phyloP scores from a whole-genome alignment of 1,139 yeast species.

The Groenewaldozyma auringiensis region DNA sequence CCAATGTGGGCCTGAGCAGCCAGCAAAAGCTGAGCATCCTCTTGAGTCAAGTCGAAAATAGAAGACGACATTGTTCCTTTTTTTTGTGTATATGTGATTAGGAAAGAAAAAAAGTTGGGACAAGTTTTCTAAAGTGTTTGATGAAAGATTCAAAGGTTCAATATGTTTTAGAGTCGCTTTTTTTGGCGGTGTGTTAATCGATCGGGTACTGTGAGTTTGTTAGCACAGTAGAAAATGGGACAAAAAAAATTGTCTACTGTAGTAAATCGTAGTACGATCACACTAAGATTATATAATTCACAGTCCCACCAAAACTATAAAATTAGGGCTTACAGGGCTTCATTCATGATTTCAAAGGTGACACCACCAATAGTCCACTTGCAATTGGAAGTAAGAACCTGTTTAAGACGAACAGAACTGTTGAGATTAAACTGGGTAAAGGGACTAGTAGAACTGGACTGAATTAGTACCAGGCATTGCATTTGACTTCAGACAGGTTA shows the following conservation, averaged over 20 bases:
- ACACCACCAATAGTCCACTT: no score
- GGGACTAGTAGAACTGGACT: no score
- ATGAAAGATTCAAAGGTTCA: constrained; percentile 4
- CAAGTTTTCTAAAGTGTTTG: constrained; percentile 5
- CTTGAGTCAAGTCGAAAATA: constrained; percentile 82
- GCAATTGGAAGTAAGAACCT: no score
- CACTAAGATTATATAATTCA: neutral
- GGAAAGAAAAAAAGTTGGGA: neutral
- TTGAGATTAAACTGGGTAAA: no score
- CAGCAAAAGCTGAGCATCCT: constrained; percentile 98
- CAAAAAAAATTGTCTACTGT: neutral
- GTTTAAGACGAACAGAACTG: no score
- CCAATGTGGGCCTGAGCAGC: constrained; percentile 99
- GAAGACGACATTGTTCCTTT: constrained; percentile 44
- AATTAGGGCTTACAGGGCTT: neutral
- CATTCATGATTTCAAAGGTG: no score
- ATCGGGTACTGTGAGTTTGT: neutral
- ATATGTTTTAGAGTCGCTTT: neutral
- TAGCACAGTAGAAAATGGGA: neutral
- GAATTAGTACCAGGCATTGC: no score
- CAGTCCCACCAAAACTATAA: neutral
- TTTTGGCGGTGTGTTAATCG: neutral
- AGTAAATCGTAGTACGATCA: neutral
- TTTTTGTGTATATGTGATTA: neutral
- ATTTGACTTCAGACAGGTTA: no score